Evolutionary conservation across 495 filamentous ascomycete genomes (phyloP).

Genomic region (Podospora didyma): DNA sequence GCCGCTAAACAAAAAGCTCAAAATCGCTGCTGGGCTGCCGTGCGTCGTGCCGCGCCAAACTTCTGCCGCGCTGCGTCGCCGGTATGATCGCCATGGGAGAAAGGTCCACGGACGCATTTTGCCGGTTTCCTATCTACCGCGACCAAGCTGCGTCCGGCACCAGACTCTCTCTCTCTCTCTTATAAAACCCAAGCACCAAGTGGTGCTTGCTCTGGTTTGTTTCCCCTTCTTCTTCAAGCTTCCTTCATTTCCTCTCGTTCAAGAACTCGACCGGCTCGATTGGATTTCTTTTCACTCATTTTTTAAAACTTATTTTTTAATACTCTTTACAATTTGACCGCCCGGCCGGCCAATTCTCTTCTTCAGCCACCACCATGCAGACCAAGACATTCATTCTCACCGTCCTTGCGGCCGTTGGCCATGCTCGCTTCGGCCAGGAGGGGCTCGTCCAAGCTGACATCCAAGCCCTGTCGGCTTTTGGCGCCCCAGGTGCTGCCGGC

Average conservation of each 20-base stretch:
- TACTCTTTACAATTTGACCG: slow-evolving; percentile 12
- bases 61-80: slow-evolving; percentile 3
- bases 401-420: slow-evolving; percentile 36
- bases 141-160: background rate
- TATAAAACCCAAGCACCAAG: background rate
- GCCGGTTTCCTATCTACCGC: slow-evolving; percentile 9
- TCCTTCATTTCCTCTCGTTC: slow-evolving; percentile 13
- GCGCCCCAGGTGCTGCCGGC: slow-evolving; percentile 46
- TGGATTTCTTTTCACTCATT: slow-evolving; percentile 6
- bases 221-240: slow-evolving; percentile 2
- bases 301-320: background rate
- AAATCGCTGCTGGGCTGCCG: background rate
- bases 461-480: slow-evolving; percentile 41
- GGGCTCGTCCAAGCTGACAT: slow-evolving; percentile 44
- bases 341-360: slow-evolving; percentile 15
- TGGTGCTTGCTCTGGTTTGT: background rate
- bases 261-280: slow-evolving; percentile 29
- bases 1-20: background rate
- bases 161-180: background rate
- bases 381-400: slow-evolving; percentile 16
- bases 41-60: slow-evolving; percentile 4
- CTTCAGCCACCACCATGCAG: slow-evolving; percentile 14
- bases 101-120: slow-evolving; percentile 8
- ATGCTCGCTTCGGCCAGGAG: slow-evolving; percentile 55
- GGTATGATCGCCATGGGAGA: slow-evolving; percentile 22